phyloP scores from a whole-genome alignment of 225 moss, liverwort and hornwort species.

The Neckera pumila region DNA sequence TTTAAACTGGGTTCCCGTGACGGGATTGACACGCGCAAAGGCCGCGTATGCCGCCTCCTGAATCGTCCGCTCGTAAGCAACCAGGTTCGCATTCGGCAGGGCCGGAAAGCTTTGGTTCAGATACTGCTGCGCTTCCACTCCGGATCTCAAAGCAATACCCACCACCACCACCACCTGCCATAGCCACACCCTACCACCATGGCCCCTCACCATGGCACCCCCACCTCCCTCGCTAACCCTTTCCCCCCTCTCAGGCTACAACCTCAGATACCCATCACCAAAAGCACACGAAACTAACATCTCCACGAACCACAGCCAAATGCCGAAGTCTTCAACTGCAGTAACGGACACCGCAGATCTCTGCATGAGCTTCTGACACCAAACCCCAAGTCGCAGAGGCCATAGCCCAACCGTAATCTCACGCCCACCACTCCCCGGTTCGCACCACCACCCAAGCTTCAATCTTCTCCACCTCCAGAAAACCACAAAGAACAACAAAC shows the following conservation, averaged over 20 bases:
- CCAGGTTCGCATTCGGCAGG: neutral
- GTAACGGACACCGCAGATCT: slow-evolving; percentile 9
- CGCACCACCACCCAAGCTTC: neutral
- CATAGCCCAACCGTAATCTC: neutral
- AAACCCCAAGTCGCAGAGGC: neutral
- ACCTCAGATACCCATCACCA: slow-evolving; percentile 3
- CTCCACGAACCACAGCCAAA: neutral
- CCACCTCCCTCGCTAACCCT: neutral
- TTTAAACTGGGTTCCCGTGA: slow-evolving; percentile 20
- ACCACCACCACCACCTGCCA: neutral
- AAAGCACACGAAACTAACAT: neutral
- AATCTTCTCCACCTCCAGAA: neutral
- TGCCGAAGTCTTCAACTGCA: neutral
- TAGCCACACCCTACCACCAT: slow-evolving; percentile 3
- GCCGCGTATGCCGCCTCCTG: slow-evolving; percentile 37
- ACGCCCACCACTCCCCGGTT: neutral
- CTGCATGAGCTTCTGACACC: neutral
- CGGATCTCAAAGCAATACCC: neutral
- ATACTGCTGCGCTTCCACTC: neutral
- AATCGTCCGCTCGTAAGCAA: slow-evolving; percentile 29
- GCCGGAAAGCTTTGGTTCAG: neutral
- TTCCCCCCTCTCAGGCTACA: neutral
- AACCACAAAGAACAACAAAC: neutral
- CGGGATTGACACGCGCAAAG: neutral
- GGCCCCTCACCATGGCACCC: slow-evolving; percentile 13